Evolutionary conservation across 2,329 filamentous ascomycete genomes (phyloP).

Genomic region (Trichoderma sp.): DNA sequence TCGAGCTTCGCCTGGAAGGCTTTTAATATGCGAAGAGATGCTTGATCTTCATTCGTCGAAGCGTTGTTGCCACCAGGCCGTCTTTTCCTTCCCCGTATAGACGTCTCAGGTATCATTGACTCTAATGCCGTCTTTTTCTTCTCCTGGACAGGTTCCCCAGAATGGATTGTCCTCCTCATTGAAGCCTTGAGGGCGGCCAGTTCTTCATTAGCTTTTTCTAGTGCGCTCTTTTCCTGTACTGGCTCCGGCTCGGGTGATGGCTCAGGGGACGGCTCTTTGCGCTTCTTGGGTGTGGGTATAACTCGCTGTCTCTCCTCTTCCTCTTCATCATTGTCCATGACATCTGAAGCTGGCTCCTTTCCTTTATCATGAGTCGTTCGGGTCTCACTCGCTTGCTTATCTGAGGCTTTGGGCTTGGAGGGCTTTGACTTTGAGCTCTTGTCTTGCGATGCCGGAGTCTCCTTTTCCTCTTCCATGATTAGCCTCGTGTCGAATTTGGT

Average conservation of each 20-base stretch:
- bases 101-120: conserved; percentile 69
- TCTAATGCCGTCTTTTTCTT: conserved; percentile 67
- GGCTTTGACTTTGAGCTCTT: conserved; percentile 29
- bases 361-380: neutral
- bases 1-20: conserved; percentile 79
- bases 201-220: conserved; percentile 74
- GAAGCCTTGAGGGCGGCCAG: conserved; percentile 78
- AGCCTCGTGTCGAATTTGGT: conserved; percentile 76
- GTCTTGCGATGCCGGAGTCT: conserved; percentile 28
- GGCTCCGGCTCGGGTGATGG: conserved; percentile 29
- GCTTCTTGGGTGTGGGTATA: neutral
- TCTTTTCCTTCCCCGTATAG: conserved; percentile 68
- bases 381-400: neutral
- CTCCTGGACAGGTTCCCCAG: conserved; percentile 47
- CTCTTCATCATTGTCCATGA: neutral
- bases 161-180: conserved; percentile 65
- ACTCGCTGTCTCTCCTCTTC: neutral
- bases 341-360: neutral
- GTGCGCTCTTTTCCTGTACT: conserved; percentile 48
- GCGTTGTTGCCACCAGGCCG: conserved; percentile 54
- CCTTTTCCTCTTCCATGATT: conserved; percentile 53
- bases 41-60: conserved; percentile 56
- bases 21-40: conserved; percentile 67
- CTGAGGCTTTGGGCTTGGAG: conserved; percentile 31
- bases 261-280: conserved; percentile 23